Conservation (phyloP, 805 yeast genomes). For the Barnettozyma botsteinii region DNA sequence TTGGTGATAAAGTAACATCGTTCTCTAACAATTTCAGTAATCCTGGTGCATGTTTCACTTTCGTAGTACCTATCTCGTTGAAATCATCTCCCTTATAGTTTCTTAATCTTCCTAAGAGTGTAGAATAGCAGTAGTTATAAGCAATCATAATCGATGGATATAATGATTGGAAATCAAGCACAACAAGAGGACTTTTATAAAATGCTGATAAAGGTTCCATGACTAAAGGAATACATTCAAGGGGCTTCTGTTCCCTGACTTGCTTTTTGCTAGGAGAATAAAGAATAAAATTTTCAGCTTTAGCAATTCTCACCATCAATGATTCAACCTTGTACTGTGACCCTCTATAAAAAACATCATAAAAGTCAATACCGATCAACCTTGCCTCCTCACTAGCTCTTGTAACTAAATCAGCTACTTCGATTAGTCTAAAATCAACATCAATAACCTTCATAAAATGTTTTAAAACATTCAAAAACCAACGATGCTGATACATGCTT, state of each 20-base stretch:
- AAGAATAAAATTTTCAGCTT: constrained; percentile 65
- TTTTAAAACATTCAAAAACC: constrained; percentile 32
- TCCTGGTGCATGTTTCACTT: constrained; percentile 50
- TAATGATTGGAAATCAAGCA: constrained; percentile 86
- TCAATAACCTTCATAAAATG: constrained; percentile 44
- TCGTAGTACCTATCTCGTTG: constrained; percentile 45
- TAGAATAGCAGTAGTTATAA: constrained; percentile 80
- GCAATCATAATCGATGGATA: constrained; percentile 93
- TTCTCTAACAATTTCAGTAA: constrained; percentile 46
- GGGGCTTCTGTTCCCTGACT: constrained; percentile 77
- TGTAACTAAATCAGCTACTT: constrained; percentile 58
- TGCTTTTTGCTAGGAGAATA: constrained; percentile 75
- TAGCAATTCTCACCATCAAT: constrained; percentile 64
- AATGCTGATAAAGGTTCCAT: constrained; percentile 87
- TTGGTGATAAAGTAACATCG: constrained; percentile 70
- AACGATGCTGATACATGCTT: constrained; percentile 33
- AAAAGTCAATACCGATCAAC: constrained; percentile 82
- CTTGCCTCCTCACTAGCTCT: constrained; percentile 79
- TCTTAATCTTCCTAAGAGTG: constrained; percentile 57
- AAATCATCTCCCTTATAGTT: constrained; percentile 37
- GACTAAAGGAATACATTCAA: constrained; percentile 84
- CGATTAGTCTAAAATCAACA: constrained; percentile 34
- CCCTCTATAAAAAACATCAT: constrained; percentile 82
- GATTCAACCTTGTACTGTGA: constrained; percentile 95
- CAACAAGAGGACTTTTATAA: constrained; percentile 85